phyloP scores from a whole-genome alignment of 371 early-diverging fungal species.

The Apophysomyces elegans region DNA sequence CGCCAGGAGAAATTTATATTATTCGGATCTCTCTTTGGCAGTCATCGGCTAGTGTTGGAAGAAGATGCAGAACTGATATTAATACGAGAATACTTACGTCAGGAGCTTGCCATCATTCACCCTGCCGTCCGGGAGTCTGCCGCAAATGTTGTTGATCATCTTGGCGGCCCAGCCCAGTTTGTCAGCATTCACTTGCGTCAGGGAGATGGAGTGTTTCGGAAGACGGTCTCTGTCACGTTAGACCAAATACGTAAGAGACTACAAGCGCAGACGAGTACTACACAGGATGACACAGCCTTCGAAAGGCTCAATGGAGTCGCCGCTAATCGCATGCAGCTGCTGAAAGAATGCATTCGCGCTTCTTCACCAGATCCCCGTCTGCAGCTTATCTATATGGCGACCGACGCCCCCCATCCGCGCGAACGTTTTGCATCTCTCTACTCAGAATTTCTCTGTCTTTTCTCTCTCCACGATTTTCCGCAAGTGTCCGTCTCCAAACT shows the following conservation, averaged over 20 bases:
- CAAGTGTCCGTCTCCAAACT: slow-evolving; percentile 1
- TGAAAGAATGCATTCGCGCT: not conserved
- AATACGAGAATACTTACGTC: slow-evolving; percentile 27
- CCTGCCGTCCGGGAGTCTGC: slow-evolving; percentile 39
- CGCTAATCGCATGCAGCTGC: not conserved
- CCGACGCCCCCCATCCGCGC: slow-evolving; percentile 40
- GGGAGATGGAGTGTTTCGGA: slow-evolving; percentile 51
- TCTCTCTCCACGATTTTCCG: slow-evolving; percentile 44
- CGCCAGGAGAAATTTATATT: slow-evolving; percentile 46
- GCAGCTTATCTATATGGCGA: slow-evolving; percentile 45
- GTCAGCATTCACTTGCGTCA: slow-evolving; percentile 54
- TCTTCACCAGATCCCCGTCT: slow-evolving; percentile 18
- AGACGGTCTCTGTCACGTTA: slow-evolving; percentile 32
- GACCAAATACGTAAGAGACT: slow-evolving; percentile 26
- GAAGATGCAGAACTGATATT: slow-evolving; percentile 22
- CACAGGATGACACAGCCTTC: not conserved
- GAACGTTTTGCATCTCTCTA: slow-evolving; percentile 23
- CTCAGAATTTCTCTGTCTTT: slow-evolving; percentile 42
- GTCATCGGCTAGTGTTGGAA: slow-evolving; percentile 32
- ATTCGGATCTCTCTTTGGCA: slow-evolving; percentile 52
- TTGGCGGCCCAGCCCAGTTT: slow-evolving; percentile 50
- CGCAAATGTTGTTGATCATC: slow-evolving; percentile 22
- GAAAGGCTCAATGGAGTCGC: not conserved
- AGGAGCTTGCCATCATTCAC: slow-evolving; percentile 37
- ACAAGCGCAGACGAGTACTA: not conserved